Percentiles rank a stretch among this genome's conserved stretches.
Evolutionary conservation across 176 grass and related monocot genomes (phyloP).

Genomic region (Musa schizocarpa): DNA sequence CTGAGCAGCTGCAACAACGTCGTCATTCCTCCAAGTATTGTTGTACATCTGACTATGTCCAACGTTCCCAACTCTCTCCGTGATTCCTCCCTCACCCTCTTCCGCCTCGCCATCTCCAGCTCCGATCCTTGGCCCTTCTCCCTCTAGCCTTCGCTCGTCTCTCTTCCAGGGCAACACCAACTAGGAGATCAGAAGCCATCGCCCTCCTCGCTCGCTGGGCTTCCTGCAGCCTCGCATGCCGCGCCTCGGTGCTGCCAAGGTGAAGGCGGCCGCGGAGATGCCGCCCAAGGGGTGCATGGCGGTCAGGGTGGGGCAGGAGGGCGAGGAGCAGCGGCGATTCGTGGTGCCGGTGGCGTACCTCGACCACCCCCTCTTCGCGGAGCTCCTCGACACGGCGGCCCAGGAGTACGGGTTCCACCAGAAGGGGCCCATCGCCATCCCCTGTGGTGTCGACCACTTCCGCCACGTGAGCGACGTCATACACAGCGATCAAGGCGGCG

Average conservation of each 20-base stretch:
- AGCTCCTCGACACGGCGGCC: constrained; percentile 62
- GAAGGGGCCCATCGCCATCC: constrained; percentile 68
- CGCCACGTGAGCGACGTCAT: constrained; percentile 52
- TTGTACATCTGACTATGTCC: constrained; percentile 33
- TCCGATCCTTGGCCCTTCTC: constrained; percentile 46
- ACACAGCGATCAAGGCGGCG: constrained; percentile 29
- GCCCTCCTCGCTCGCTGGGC: neutral
- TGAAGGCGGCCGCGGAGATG: neutral
- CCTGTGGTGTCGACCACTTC: constrained; percentile 72
- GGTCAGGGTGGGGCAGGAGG: constrained; percentile 55
- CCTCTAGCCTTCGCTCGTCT: constrained; percentile 17
- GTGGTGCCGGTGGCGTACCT: constrained; percentile 73
- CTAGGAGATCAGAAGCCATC: neutral
- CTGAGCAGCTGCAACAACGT: neutral
- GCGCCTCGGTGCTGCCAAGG: neutral
- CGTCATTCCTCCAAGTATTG: neutral
- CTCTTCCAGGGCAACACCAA: neutral
- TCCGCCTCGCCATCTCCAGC: constrained; percentile 70
- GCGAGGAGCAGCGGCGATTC: constrained; percentile 62
- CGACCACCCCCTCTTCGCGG: constrained; percentile 74
- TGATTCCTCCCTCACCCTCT: constrained; percentile 63
- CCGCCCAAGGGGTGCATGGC: constrained; percentile 71
- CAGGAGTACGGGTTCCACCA: constrained; percentile 75
- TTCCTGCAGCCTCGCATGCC: constrained; percentile 13
- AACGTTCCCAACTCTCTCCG: constrained; percentile 66